Evolutionary conservation across 2,329 filamentous ascomycete genomes (phyloP).

Genomic region (Cordyceps tenuipes): DNA sequence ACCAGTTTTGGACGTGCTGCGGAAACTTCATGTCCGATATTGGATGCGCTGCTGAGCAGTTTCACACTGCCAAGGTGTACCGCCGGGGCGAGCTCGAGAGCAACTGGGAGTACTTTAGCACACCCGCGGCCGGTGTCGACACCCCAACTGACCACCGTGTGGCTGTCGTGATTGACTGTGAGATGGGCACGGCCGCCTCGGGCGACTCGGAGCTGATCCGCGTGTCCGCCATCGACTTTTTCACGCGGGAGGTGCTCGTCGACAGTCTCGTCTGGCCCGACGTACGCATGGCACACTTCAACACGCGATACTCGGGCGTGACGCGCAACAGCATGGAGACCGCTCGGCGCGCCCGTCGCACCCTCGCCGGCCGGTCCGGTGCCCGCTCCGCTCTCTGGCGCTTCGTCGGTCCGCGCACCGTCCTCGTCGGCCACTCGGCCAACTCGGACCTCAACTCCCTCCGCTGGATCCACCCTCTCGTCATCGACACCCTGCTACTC

Average conservation of each 20-base stretch:
- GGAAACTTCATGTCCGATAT: constrained; percentile 15
- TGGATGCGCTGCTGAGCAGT: constrained; percentile 19
- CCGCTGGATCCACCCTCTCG: constrained; percentile 37
- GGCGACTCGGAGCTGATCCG: constrained; percentile 45
- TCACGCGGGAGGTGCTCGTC: constrained; percentile 38
- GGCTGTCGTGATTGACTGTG: constrained; percentile 43
- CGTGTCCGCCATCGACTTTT: constrained; percentile 42
- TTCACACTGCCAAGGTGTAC: constrained; percentile 20
- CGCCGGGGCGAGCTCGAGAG: constrained; percentile 19
- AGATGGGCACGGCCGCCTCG: constrained; percentile 40
- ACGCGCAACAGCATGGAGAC: constrained; percentile 28
- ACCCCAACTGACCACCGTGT: background rate
- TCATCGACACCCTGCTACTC: constrained; percentile 38
- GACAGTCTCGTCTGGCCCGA: constrained; percentile 42
- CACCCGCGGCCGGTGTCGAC: constrained; percentile 9
- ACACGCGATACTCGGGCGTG: constrained; percentile 44
- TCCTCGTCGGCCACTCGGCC: constrained; percentile 40
- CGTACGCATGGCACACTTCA: constrained; percentile 37
- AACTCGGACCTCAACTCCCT: constrained; percentile 34
- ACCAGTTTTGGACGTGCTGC: constrained; percentile 25
- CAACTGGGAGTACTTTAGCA: constrained; percentile 21
- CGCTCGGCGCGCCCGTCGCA: constrained; percentile 23
- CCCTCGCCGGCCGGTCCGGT: constrained; percentile 32
- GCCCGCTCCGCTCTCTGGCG: constrained; percentile 35
- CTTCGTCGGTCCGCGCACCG: constrained; percentile 36